phyloP scores from a whole-genome alignment of 768 basidiomycete genomes.

The Cubamyces sp. region DNA sequence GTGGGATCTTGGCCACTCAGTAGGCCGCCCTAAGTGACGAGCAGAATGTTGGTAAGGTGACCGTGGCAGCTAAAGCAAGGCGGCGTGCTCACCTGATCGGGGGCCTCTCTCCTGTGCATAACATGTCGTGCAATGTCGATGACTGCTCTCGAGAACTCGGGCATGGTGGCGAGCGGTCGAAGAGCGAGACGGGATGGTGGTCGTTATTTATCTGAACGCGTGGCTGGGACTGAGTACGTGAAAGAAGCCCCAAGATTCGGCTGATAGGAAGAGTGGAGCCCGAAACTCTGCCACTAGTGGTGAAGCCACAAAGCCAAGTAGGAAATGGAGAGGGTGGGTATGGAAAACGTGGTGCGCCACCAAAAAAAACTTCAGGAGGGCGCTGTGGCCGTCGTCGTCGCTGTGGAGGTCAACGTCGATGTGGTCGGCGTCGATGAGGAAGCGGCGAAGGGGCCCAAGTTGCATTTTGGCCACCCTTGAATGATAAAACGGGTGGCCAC shows the following conservation, averaged over 20 bases:
- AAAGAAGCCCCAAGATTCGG: conserved; percentile 12
- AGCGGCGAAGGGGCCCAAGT: no score
- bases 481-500: background rate
- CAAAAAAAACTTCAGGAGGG: background rate
- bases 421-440: background rate
- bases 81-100: conserved; percentile 13
- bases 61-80: background rate
- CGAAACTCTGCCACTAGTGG: background rate
- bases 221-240: background rate
- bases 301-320: background rate
- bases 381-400: background rate
- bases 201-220: background rate
- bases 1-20: conserved; percentile 77
- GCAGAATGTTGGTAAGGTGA: background rate
- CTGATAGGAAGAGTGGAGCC: conserved; percentile 17
- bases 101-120: conserved; percentile 8
- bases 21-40: conserved; percentile 62
- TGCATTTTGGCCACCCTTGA: no score
- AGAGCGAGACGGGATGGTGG: background rate
- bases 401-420: background rate
- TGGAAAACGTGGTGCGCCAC: background rate
- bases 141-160: conserved; percentile 18
- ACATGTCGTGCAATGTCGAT: conserved; percentile 14
- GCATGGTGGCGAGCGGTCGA: conserved; percentile 7
- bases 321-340: conserved; percentile 1